phyloP scores from a whole-genome alignment of 2,329 filamentous ascomycete species.

The Calonectria crousiana region DNA sequence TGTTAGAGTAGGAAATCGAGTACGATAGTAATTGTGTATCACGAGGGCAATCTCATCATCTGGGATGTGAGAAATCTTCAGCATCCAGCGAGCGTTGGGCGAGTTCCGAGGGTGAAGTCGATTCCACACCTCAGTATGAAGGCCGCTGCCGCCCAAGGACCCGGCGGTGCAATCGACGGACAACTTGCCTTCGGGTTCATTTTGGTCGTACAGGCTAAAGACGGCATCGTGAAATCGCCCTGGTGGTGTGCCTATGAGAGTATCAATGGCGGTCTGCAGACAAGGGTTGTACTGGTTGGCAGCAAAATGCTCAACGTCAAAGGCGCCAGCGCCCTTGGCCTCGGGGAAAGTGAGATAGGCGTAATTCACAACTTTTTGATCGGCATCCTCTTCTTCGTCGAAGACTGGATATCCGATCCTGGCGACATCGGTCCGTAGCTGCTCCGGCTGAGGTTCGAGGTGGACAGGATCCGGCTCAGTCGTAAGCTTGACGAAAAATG shows the following conservation, averaged over 20 bases:
- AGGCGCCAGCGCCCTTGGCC: neutral
- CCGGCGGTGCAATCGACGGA: neutral
- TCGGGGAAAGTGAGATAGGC: constrained; percentile 41
- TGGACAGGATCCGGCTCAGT: constrained; percentile 1
- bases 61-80: constrained; percentile 18
- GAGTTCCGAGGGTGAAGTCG: constrained; percentile 33
- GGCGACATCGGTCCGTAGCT: constrained; percentile 32
- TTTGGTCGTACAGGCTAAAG: constrained; percentile 30
- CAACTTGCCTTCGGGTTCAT: neutral
- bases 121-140: constrained; percentile 30
- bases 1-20: neutral
- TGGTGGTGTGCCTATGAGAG: constrained; percentile 36
- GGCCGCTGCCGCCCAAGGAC: constrained; percentile 33
- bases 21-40: constrained; percentile 36
- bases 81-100: constrained; percentile 28
- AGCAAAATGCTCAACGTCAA: constrained; percentile 33
- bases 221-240: constrained; percentile 29
- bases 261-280: constrained; percentile 41
- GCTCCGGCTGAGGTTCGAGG: constrained; percentile 37
- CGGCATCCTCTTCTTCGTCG: neutral
- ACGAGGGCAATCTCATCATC: constrained; percentile 18
- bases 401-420: constrained; percentile 32
- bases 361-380: constrained; percentile 19
- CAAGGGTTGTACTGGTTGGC: constrained; percentile 44
- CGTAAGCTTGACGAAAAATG: constrained; percentile 39